Evolutionary conservation across 495 filamentous ascomycete genomes (phyloP), one percentile per base, ranked within the genome.

Genomic region (Saxophila tyrrhenica): DNA sequence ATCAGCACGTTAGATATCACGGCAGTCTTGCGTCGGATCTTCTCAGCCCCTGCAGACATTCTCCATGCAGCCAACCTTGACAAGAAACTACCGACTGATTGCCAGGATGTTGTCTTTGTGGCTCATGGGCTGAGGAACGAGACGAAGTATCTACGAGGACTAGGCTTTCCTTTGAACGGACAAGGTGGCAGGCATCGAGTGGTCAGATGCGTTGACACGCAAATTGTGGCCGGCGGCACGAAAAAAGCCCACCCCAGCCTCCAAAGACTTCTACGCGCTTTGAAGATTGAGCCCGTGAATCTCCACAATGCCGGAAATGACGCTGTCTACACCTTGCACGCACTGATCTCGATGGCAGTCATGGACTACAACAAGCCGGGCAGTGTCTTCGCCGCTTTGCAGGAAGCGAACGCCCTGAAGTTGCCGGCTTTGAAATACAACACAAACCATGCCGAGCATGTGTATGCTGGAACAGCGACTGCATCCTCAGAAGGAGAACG

Each of bases 271-370:
- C 45, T 55, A n/a, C 25, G 16, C 2, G 32, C n/a, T 21, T 45
- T 55, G 0, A 24, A 25, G 3, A 22, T 55, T 17, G 52, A 55
- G 10, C 23, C 44, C 23, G 29, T 19, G 15, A 25, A 48, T 25
- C 46, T 55, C 15, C 52, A 55, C 45, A 55, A 55, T 20, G 52
- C 44, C 29, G 52, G 44, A 10, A 55, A 55, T 39, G 52, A 55
- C 44, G 52, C 52, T 22, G 52, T 42, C 8, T 55, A 55, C 23
- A 55, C 52, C n/a, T 19, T 55, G 16, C 45, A 50, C 17, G 44
- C 52, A 9, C 13, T 54, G 19, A 15, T 54, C 9, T 17, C 39
- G 9, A 49, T 49, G 41, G 52, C 44, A 0, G 19, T 48, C 1
- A 55, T 2, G 44, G 44, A 50, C 17, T 49, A 38, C n/a, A 15